Percentiles rank a stretch among this genome's conserved stretches.
Conservation (phyloP, 768 basidiomycete genomes). For the Chalciporus piperatus region DNA sequence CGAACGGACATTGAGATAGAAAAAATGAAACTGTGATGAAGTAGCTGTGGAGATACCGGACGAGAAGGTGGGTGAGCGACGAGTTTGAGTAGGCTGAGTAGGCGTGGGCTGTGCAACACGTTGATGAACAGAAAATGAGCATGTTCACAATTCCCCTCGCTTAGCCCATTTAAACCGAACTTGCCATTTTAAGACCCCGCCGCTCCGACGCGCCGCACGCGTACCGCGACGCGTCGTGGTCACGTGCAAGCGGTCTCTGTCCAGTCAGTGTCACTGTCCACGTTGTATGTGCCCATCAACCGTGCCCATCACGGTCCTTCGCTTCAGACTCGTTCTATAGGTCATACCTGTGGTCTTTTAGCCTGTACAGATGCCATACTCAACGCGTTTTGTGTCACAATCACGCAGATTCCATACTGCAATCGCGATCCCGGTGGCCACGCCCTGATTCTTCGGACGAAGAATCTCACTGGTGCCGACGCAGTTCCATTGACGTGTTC, state of each 20-base stretch:
- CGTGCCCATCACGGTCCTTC: background rate
- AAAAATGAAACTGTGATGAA: constrained; percentile 9
- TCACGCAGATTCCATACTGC: background rate
- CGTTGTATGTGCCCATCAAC: background rate
- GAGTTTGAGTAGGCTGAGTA: constrained; percentile 4
- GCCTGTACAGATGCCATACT: background rate
- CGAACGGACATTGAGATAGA: constrained; percentile 49
- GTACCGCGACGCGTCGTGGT: constrained; percentile 25
- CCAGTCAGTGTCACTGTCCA: too few relatives aligned
- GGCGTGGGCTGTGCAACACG: constrained; percentile 33
- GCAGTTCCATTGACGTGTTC: background rate
- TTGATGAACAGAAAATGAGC: constrained; percentile 24
- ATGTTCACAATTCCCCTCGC: constrained; percentile 13
- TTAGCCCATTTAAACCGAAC: constrained; percentile 30
- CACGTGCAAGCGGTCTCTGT: constrained; percentile 21
- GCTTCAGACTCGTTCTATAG: background rate
- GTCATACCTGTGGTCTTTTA: too few relatives aligned
- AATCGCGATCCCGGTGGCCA: background rate
- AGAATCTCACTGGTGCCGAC: background rate
- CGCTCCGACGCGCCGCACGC: constrained; percentile 28
- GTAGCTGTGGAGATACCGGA: background rate
- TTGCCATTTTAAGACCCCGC: constrained; percentile 32
- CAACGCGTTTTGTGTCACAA: background rate
- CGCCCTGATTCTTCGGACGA: background rate
- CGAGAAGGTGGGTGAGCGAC: constrained; percentile 2